Conservation (phyloP, 345 rosid genomes). For the Fremontodendron californicum region DNA sequence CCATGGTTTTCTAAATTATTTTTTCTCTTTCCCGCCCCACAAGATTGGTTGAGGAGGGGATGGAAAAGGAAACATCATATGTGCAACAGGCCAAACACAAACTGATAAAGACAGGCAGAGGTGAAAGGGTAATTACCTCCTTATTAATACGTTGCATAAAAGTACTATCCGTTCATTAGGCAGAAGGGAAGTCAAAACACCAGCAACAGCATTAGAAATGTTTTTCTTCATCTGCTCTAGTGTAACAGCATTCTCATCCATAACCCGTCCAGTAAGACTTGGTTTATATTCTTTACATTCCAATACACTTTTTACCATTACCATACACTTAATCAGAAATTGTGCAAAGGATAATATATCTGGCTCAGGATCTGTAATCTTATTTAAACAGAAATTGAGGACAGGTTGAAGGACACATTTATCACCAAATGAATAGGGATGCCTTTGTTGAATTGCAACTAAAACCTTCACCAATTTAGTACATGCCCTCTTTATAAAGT, state of each 20-base stretch:
- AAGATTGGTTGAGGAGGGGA: background rate
- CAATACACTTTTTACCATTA: conserved; percentile 76
- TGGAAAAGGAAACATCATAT: conserved; percentile 1
- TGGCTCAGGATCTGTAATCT: conserved; percentile 69
- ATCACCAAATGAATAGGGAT: conserved; percentile 95
- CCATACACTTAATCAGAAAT: conserved; percentile 94
- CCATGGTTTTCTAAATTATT: background rate
- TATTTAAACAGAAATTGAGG: conserved; percentile 86
- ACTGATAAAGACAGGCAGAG: conserved; percentile 10
- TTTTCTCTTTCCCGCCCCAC: background rate
- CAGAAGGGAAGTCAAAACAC: conserved; percentile 71
- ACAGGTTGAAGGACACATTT: conserved; percentile 73
- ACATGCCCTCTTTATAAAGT: conserved; percentile 77
- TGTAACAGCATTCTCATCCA: conserved; percentile 73
- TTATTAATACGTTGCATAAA: conserved; percentile 79
- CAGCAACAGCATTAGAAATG: conserved; percentile 59
- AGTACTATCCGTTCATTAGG: conserved; percentile 74
- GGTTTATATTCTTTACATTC: conserved; percentile 97
- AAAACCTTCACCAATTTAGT: conserved; percentile 91
- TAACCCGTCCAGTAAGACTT: conserved; percentile 77
- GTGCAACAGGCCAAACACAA: background rate
- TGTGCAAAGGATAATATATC: conserved; percentile 59
- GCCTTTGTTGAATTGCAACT: conserved; percentile 75
- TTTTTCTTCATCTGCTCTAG: conserved; percentile 82
- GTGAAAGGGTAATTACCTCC: conserved; percentile 54